Evolutionary conservation across 768 basidiomycete species (phyloP).

Genomic region (Trametes cinnabarina): DNA sequence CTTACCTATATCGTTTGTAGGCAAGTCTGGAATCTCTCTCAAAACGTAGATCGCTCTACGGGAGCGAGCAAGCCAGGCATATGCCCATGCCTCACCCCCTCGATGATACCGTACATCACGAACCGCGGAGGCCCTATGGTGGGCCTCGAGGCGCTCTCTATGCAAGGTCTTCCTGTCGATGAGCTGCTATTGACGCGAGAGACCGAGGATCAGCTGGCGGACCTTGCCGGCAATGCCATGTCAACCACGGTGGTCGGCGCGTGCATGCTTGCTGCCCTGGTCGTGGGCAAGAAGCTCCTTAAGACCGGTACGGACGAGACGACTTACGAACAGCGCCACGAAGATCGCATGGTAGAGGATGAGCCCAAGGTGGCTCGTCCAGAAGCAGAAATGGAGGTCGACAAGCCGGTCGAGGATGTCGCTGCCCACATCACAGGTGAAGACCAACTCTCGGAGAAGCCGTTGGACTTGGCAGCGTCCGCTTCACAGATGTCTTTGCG

Average conservation of each 20-base stretch:
- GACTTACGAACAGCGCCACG: slow-evolving; percentile 66
- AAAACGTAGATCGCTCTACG: slow-evolving; percentile 92
- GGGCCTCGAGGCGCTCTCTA: slow-evolving; percentile 86
- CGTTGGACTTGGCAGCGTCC: slow-evolving; percentile 70
- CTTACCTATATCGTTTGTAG: slow-evolving; percentile 38
- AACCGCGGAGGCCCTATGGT: slow-evolving; percentile 96
- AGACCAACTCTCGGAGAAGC: slow-evolving; percentile 57
- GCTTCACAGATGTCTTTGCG: slow-evolving; percentile 43
- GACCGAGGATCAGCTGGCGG: slow-evolving; percentile 89
- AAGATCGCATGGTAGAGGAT: slow-evolving; percentile 29
- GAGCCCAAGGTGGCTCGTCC: slow-evolving; percentile 44
- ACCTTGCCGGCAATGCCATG: slow-evolving; percentile 97
- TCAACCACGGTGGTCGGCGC: slow-evolving; percentile 94
- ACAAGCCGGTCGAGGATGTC: slow-evolving; percentile 26
- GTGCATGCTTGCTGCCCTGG: slow-evolving; percentile 80
- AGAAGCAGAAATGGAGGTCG: slow-evolving; percentile 40
- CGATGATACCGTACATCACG: slow-evolving; percentile 96
- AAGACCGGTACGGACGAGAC: slow-evolving; percentile 61
- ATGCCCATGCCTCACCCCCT: slow-evolving; percentile 89
- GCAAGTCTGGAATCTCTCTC: slow-evolving; percentile 93
- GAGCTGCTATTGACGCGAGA: slow-evolving; percentile 90
- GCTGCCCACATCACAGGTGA: slow-evolving; percentile 69
- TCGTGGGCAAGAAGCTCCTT: slow-evolving; percentile 63
- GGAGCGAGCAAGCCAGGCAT: slow-evolving; percentile 80
- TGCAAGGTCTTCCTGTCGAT: slow-evolving; percentile 93